Evolutionary conservation across 352 stramenopile species (phyloP), one percentile per base, ranked within the genome.

Genomic region (Phytophthora palmivora): DNA sequence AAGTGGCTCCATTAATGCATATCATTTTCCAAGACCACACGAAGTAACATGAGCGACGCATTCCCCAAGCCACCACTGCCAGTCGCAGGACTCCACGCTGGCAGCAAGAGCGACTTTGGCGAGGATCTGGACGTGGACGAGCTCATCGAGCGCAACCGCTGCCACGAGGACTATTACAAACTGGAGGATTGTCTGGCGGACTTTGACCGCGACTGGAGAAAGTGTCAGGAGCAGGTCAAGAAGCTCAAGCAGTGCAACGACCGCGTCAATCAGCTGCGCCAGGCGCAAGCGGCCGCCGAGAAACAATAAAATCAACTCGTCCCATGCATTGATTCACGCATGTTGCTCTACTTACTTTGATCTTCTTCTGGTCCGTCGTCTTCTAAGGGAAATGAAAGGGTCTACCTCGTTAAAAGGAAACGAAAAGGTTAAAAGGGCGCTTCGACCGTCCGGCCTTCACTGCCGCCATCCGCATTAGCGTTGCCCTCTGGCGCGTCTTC

Each of bases 81-180:
- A n/a, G 63, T 89, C 28, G 30, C 76, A 5, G 82, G 82, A 1
- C 74, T 91, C n/a, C 86, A 95, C 56, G 76, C 78, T 11, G 86
- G 84, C 48, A 93, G 84, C 72, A 87, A 92, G 72, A 93, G 84
- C 72, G 82, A 91, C 67, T 92, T 91, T 34, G 80, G 80, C 9
- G 71, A 81, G 14, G 82, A 93, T 44, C 68, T 95, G 39, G 87
- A 95, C 70, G 79, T 91, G 39, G 83, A 91, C 68, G 82, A 92
- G 44, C 85, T 93, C 69, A 95, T 95, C 53, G 84, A 92, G 71
- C 80, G 84, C 52, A 95, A 91, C 70, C 76, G 81, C 59, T 95
- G 87, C 63, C 74, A 87, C 32, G 81, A 84, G 49, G 80, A 92
- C 47, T 95, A 95, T 70, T 94, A 94, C 74, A 83, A 88, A 54